A percentile compares a stretch with the other conserved stretches of the same genome.
phyloP scores from a whole-genome alignment of 1,139 yeast genomes.

The Ashbya aceris region DNA sequence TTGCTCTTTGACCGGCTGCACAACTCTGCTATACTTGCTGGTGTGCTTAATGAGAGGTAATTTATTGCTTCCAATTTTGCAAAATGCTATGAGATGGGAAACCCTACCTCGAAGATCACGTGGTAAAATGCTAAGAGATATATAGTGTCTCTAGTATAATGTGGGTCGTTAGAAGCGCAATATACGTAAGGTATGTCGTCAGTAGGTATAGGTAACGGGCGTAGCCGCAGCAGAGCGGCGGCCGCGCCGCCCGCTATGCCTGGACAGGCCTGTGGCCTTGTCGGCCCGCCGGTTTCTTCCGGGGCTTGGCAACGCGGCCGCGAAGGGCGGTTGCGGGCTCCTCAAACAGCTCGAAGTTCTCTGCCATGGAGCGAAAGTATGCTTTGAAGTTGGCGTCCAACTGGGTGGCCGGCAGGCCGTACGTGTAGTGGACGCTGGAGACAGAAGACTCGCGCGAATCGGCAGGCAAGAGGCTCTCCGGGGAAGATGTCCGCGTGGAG shows the following conservation, averaged over 20 bases:
- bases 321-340: background rate
- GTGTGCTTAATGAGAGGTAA: too few relatives aligned
- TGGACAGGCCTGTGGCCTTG: background rate
- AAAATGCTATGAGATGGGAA: background rate
- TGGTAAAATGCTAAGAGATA: too few relatives aligned
- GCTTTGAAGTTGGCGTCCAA: slow-evolving; percentile 19
- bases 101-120: background rate
- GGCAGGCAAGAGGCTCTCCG: slow-evolving; percentile 1
- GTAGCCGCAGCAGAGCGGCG: background rate
- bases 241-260: too few relatives aligned
- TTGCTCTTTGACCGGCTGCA: slow-evolving; percentile 3
- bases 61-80: too few relatives aligned
- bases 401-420: slow-evolving; percentile 11
- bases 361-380: slow-evolving; percentile 24
- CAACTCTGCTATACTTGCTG: background rate
- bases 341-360: slow-evolving; percentile 24
- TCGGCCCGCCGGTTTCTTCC: slow-evolving; percentile 1
- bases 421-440: slow-evolving; percentile 4
- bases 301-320: slow-evolving; percentile 1
- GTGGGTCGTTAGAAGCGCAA: too few relatives aligned
- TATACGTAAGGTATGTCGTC: background rate
- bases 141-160: too few relatives aligned
- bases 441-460: background rate
- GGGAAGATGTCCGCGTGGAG: slow-evolving; percentile 4
- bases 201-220: background rate